Percentiles rank a stretch among this genome's conserved stretches.
Evolutionary conservation across 2,329 filamentous ascomycete genomes (phyloP).

Genomic region (Diatrype stigma): DNA sequence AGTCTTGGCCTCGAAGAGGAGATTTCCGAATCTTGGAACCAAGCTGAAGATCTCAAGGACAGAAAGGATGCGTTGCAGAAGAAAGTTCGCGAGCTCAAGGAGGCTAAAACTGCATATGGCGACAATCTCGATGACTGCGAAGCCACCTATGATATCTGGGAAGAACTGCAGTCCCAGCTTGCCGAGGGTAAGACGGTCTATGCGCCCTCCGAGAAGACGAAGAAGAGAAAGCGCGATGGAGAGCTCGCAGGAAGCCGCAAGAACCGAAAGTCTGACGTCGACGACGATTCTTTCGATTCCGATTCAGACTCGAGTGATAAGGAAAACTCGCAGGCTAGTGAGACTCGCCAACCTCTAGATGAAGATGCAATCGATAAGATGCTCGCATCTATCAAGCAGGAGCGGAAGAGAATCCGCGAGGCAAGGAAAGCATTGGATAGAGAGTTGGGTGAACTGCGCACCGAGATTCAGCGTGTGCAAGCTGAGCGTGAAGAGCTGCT

Average conservation of each 20-base stretch:
- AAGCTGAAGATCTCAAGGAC: conserved; percentile 20
- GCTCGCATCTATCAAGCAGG: conserved; percentile 27
- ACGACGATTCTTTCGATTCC: conserved; percentile 22
- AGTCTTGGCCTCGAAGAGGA: conserved; percentile 33
- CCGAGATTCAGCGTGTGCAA: conserved; percentile 30
- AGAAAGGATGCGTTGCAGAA: conserved; percentile 1
- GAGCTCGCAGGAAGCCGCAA: conserved; percentile 12
- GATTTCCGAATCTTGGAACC: conserved; percentile 30
- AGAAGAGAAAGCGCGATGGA: conserved; percentile 38
- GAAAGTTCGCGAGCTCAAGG: conserved; percentile 22
- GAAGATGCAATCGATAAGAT: conserved; percentile 35
- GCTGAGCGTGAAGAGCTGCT: conserved; percentile 20
- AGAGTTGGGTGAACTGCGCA: conserved; percentile 29
- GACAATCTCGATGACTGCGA: conserved; percentile 40
- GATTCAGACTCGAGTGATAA: conserved; percentile 24
- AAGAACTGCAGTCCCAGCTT: conserved; percentile 24
- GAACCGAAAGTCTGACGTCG: conserved; percentile 4
- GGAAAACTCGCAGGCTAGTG: conserved; percentile 18
- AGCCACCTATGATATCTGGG: conserved; percentile 24
- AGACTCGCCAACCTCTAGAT: conserved; percentile 31
- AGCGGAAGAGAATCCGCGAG: conserved; percentile 25
- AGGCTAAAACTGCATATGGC: conserved; percentile 22
- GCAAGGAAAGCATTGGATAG: conserved; percentile 22
- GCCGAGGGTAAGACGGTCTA: conserved; percentile 35
- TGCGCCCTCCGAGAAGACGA: conserved; percentile 20